Percentiles rank a stretch among this genome's conserved stretches.
Evolutionary conservation across 1,139 yeast genomes (phyloP).

Genomic region (Keqinozyma sinolaborantium): DNA sequence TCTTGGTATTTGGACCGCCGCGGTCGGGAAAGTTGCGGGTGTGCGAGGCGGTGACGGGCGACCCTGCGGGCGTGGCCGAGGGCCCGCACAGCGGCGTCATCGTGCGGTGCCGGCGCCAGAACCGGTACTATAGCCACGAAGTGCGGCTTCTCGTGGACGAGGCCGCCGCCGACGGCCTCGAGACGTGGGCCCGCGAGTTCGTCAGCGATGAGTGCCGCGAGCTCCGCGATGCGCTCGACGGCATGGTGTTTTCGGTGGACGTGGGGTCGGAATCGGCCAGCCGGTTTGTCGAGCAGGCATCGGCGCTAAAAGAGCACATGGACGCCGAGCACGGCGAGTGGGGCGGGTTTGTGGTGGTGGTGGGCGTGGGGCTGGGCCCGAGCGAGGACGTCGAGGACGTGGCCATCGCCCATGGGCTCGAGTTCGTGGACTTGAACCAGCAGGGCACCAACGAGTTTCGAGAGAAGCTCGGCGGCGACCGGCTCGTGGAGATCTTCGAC

Average conservation of each 20-base stretch:
- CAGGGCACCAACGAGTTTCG: slow-evolving; percentile 22
- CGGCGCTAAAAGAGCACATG: slow-evolving; percentile 13
- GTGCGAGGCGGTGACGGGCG: slow-evolving; percentile 17
- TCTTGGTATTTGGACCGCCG: slow-evolving; percentile 38
- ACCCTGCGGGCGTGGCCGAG: slow-evolving; percentile 7
- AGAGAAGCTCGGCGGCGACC: slow-evolving; percentile 24
- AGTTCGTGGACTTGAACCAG: slow-evolving; percentile 22
- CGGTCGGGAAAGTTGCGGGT: slow-evolving; percentile 32
- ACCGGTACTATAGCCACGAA: slow-evolving; percentile 30
- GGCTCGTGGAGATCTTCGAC: slow-evolving; percentile 34
- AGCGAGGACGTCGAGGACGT: slow-evolving; percentile 27
- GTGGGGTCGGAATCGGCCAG: slow-evolving; percentile 13
- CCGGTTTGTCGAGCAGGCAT: slow-evolving; percentile 12
- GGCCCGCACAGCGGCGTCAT: slow-evolving; percentile 36
- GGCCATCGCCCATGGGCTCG: slow-evolving; percentile 26
- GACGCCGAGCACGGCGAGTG: slow-evolving; percentile 11
- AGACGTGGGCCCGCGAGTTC: slow-evolving; percentile 31
- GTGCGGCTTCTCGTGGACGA: slow-evolving; percentile 38
- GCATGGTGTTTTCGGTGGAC: slow-evolving; percentile 33
- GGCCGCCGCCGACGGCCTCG: slow-evolving; percentile 14
- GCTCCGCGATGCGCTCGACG: slow-evolving; percentile 36
- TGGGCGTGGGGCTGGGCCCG: slow-evolving; percentile 15
- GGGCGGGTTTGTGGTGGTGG: slow-evolving; percentile 24
- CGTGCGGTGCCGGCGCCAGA: slow-evolving; percentile 21
- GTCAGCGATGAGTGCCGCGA: slow-evolving; percentile 27